Evolutionary conservation across 1,284 basidiomycete species (phyloP).

Genomic region (Papiliotrema flavescens): DNA sequence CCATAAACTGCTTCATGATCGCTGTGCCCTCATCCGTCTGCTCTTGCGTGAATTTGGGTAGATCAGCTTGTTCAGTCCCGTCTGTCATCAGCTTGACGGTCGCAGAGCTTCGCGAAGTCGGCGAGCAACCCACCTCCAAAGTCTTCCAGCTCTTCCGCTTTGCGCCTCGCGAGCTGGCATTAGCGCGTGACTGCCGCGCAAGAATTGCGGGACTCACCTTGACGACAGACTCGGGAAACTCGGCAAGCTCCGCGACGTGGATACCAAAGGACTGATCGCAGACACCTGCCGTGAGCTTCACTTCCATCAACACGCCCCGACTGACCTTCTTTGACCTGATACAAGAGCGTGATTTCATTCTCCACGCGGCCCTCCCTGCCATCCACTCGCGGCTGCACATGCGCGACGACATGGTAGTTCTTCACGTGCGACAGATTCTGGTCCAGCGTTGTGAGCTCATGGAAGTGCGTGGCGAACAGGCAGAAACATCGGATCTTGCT

Average conservation of each 20-base stretch:
- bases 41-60: slow-evolving; percentile 57
- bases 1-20: slow-evolving; percentile 75
- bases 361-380: slow-evolving; percentile 58
- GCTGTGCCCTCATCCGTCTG: slow-evolving; percentile 73
- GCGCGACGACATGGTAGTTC: slow-evolving; percentile 93
- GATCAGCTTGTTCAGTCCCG: slow-evolving; percentile 37
- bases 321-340: slow-evolving; percentile 89
- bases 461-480: slow-evolving; percentile 97
- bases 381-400: slow-evolving; percentile 61
- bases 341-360: slow-evolving; percentile 85
- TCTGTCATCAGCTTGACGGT: slow-evolving; percentile 9
- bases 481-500: slow-evolving; percentile 88
- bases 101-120: background rate
- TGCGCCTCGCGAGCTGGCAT: slow-evolving; percentile 78
- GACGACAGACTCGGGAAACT: slow-evolving; percentile 91
- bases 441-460: slow-evolving; percentile 90
- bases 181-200: slow-evolving; percentile 3
- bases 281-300: slow-evolving; percentile 54
- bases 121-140: slow-evolving; percentile 63
- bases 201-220: slow-evolving; percentile 60
- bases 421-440: slow-evolving; percentile 82
- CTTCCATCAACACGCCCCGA: background rate
- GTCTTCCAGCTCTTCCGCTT: slow-evolving; percentile 95
- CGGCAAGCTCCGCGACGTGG: slow-evolving; percentile 92
- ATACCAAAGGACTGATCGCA: slow-evolving; percentile 98